A percentile compares a stretch with the other conserved stretches of the same genome.
Evolutionary conservation across 2,329 filamentous ascomycete genomes (phyloP).

Genomic region (Metarhizium album): DNA sequence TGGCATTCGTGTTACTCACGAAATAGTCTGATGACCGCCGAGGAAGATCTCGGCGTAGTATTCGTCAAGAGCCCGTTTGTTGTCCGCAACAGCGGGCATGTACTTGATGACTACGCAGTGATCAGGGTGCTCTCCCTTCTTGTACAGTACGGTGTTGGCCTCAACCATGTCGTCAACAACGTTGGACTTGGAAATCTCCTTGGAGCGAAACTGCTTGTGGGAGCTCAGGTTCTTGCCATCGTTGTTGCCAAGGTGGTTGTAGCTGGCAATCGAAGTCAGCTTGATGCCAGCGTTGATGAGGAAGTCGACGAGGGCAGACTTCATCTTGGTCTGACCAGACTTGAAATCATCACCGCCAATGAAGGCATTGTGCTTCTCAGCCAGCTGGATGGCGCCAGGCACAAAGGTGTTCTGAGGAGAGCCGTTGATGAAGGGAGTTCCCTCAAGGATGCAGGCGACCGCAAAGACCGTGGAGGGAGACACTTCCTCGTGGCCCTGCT

Average conservation of each 20-base stretch:
- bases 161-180: conserved; percentile 99
- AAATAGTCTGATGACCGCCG: conserved; percentile 95
- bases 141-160: conserved; percentile 85
- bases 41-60: conserved; percentile 99
- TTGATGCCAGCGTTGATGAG: conserved; percentile 98
- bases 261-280: conserved; percentile 94
- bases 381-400: conserved; percentile 80
- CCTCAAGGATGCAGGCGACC: conserved; percentile 85
- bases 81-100: conserved; percentile 97
- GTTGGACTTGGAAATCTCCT: conserved; percentile 99
- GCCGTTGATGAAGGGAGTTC: conserved; percentile 93
- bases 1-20: conserved; percentile 32
- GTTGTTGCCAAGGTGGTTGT: conserved; percentile 99
- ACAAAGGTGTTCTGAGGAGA: conserved; percentile 99
- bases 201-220: conserved; percentile 96
- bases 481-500: conserved; percentile 80
- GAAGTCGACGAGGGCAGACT: conserved; percentile 96
- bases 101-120: conserved; percentile 99
- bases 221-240: conserved; percentile 98
- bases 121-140: conserved; percentile 86
- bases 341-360: conserved; percentile 99
- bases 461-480: conserved; percentile 93
- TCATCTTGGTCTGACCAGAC: conserved; percentile 99
- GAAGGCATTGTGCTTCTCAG: conserved; percentile 77
- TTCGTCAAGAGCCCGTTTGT: conserved; percentile 97